Evolutionary conservation across 2,329 filamentous ascomycete species (phyloP), one percentile per base, ranked within the genome.

Genomic region (Pyricularia pennisetigena): DNA sequence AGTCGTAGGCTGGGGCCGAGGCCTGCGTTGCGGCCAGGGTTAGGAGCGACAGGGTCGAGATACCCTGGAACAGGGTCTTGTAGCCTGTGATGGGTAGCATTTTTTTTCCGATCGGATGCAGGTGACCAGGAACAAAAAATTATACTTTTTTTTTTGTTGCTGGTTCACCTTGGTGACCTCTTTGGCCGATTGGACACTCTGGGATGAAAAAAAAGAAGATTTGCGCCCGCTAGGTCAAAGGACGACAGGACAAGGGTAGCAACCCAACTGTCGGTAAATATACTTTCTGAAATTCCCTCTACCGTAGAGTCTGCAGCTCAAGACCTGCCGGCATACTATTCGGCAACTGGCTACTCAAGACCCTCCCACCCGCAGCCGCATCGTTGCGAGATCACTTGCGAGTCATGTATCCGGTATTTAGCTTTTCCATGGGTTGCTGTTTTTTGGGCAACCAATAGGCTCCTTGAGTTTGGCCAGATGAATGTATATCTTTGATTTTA

Each of bases 1-100:
- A 86, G 70, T 86, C 84, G 72, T 86, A 86, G 57, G 65, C 41
- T n/a, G 57, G 20, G 24, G 20, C 54, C 2, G 65, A 30, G 23
- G 35, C 12, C 4, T 35, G 10, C 2, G 59, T 28, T 24, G 65
- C 49, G 3, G 49, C 23, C 49, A 67, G 28, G 20, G 59, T 8
- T 20, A 28, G 49, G 10, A 67, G 26, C 8, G 69, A 28, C 12
- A 67, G 65, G 24, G 41, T 29, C 7, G 57, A 26, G 35, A 67
- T 10, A 23, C 65, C 12, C 28, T 23, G 24, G 24, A 67, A 30
- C 20, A 35, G 35, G 28, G 29, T 20, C n/a, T 30, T 65, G 30
- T 35, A 24, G 6, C 63, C 8, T 4, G 41, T 54, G 41, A 20
- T 54, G 32, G 32, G 32, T 20, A n/a, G 20, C 41, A 54, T 49